A percentile compares a stretch with the other conserved stretches of the same genome.
Conservation (phyloP, 306 rosid species). For the Begonia loranthoides region DNA sequence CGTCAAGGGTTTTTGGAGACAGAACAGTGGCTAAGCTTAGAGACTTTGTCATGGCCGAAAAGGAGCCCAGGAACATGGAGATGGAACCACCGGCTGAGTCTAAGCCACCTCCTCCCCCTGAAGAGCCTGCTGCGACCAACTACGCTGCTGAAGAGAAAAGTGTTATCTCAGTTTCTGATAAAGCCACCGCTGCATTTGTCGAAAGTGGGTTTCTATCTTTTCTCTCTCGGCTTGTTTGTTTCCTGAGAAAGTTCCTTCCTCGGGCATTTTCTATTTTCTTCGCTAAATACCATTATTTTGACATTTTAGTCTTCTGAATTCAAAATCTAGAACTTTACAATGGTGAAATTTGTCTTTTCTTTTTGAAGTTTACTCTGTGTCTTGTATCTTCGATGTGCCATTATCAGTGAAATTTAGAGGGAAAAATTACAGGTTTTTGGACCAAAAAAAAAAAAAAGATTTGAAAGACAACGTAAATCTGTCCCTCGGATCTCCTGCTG, state of each 20-base stretch:
- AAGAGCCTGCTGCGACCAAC: constrained; percentile 9
- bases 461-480: no score
- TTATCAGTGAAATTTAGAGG: no score
- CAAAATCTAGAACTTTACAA: no score
- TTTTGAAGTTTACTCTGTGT: no score
- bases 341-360: no score
- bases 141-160: constrained; percentile 13
- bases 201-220: constrained; percentile 20
- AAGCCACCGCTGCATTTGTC: constrained; percentile 11
- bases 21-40: constrained; percentile 22
- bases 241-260: background rate
- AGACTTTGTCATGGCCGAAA: constrained; percentile 39
- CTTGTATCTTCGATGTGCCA: no score
- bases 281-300: background rate
- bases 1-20: background rate
- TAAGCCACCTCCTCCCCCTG: background rate
- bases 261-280: background rate
- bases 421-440: no score
- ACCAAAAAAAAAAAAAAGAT: no score
- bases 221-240: background rate
- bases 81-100: constrained; percentile 1
- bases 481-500: no score
- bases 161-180: constrained; percentile 13
- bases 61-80: constrained; percentile 20
- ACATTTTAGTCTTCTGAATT: background rate